Conservation (phyloP, 345 rosid genomes). For the Eucalyptus erythrocorys region DNA sequence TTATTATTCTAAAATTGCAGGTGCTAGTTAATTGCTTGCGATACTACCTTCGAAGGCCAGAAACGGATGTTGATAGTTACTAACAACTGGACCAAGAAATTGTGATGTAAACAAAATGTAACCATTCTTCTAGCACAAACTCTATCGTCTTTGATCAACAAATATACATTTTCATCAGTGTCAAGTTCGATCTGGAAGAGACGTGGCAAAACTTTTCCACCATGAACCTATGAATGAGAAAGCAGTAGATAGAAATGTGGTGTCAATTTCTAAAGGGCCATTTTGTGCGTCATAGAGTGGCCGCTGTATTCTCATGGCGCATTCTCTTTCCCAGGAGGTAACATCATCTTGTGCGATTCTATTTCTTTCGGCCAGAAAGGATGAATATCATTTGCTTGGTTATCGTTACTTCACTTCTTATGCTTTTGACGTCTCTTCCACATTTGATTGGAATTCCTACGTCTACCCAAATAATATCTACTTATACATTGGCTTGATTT, state of each 20-base stretch:
- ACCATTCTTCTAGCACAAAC: neutral
- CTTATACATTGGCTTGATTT: neutral
- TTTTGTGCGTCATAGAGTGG: neutral
- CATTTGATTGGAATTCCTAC: neutral
- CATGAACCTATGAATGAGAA: neutral
- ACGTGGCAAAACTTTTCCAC: neutral
- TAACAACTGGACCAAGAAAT: neutral
- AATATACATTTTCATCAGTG: neutral
- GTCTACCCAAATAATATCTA: neutral
- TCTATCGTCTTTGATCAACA: neutral
- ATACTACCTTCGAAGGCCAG: slow-evolving; percentile 89
- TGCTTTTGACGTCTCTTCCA: neutral
- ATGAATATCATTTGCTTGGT: neutral
- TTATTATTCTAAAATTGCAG: slow-evolving; percentile 19
- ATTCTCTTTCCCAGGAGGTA: neutral
- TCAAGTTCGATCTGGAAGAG: neutral
- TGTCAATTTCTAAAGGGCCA: neutral
- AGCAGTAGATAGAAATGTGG: neutral
- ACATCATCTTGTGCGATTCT: neutral
- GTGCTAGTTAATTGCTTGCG: slow-evolving; percentile 74
- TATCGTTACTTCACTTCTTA: neutral
- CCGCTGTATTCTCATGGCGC: neutral
- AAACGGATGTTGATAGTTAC: slow-evolving; percentile 79
- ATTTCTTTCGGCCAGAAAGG: neutral
- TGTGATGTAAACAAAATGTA: neutral